Percentiles rank a stretch among this genome's conserved stretches.
phyloP scores from a whole-genome alignment of 176 grass and related monocot genomes.

The Oryza nivara region DNA sequence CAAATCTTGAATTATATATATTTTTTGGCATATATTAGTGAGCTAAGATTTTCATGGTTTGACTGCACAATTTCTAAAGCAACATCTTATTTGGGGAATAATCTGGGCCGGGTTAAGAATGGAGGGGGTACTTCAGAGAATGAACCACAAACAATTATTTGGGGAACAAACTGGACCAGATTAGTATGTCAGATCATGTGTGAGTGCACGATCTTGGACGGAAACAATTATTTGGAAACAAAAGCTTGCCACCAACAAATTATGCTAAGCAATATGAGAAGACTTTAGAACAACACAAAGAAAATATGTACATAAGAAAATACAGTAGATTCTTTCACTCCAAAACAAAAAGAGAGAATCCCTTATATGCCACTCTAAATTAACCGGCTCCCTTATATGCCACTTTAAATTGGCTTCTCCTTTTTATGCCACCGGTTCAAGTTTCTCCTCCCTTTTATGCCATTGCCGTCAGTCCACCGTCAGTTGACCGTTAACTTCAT shows the following conservation, averaged over 20 bases:
- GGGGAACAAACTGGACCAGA: not conserved
- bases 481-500: too few species aligned
- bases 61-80: not conserved
- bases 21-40: not conserved
- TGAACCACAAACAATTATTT: not conserved
- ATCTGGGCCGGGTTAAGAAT: too few species aligned
- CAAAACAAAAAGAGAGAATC: not conserved
- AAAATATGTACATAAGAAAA: conserved; percentile 30
- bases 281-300: not conserved
- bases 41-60: not conserved
- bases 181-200: not conserved
- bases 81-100: not conserved
- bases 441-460: too few species aligned
- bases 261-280: conserved; percentile 8
- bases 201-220: conserved; percentile 16
- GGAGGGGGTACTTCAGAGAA: not conserved
- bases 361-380: too few species aligned
- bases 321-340: not conserved
- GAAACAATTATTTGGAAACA: conserved; percentile 28
- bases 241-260: not conserved
- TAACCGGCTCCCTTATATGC: too few species aligned
- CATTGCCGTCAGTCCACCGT: too few species aligned
- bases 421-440: too few species aligned
- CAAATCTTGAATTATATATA: not conserved
- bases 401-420: too few species aligned